Evolutionary conservation across 2,329 filamentous ascomycete species (phyloP), one percentile per base, ranked within the genome.

Genomic region (Dactylonectria macrodidyma): DNA sequence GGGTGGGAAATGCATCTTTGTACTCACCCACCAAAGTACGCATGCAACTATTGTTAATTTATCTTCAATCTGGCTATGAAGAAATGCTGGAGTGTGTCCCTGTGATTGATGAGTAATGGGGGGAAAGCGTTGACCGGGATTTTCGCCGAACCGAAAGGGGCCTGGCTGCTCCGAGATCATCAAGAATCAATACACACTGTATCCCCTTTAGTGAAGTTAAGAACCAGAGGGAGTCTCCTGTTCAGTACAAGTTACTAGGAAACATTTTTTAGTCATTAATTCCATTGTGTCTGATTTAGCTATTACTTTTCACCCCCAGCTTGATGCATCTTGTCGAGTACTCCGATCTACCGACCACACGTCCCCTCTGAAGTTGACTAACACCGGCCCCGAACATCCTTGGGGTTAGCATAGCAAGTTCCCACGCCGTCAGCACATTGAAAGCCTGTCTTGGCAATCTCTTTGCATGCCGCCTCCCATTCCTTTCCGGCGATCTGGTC

Each of bases 381-480:
- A 26, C 72, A 74, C 22, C 44, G 46, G 8, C 72, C 72, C 2
- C 65, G 60, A 16, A 74, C 62, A 2, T 67, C 52, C 0, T 54
- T 22, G 1, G 70, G 66, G 33, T 68, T 30, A 0, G 72, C 70
- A 4, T 60, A 74, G 64, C 72, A 74, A 10, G 65, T 74, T 34
- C 72, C 72, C 3, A 60, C 26, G 19, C 72, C 72, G 47, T 74
- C 70, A 0, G 72, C 62, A 3, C 72, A 74, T 1, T 46, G 48
- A 16, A 71, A 74, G 1, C 72, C 72, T 30, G 62, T 54, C 12
- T 65, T 33, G 1, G 72, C 70, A 16, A 70, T 64, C 48, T 74
- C 50, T 11, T 46, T 65, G 56, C 72, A 74, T 2, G 72, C 70
- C 5, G 68, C 72, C 60, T 74, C 72, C 72, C 72, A 74, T 24